Base-by-base conservation (phyloP, 495 filamentous ascomycete species). In the Talaromyces nanjingensis region DNA sequence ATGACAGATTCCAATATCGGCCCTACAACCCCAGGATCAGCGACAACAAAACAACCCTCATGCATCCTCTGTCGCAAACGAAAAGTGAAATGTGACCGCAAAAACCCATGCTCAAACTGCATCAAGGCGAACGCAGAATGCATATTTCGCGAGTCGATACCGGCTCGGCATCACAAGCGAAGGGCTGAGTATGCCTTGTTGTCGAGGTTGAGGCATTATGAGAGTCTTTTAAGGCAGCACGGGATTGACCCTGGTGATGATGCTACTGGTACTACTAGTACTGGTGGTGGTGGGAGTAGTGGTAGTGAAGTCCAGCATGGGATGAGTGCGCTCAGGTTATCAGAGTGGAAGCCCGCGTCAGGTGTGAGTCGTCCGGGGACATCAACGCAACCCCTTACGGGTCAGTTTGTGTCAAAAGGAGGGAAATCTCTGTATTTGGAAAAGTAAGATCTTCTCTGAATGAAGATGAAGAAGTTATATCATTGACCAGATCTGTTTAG, bases 61-160 rank as follows among this genome's bases (percentile, higher is more conserved):
- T 64, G 63, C 63, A 20, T 49, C 18, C 9, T 34, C 29, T 73
- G 71, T 55, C 63, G 66, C 60, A 63, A 65, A 24, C 59, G 71
- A 45, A 73, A 73, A 63, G 66, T 73, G 22, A 72, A 68, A 60
- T 73, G 71, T 65, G 71, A 73, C 66, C 63, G 64, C 57, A 63
- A 66, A 60, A 22, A 8, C 22, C 71, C 70, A 59, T 73, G 71
- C 64, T 61, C 64, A 20, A 63, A 53, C 29, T 73, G 71, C 57
- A 31, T 60, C 33, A 57, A 49, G 24, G n/a, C 31, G 0, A 33
- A 59, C 25, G 34, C 54, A 12, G 53, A 57, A 42, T 64, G 63
- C 55, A 37, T 59, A 9, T 60, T 59, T 47, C 53, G 16, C 27
- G 31, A 39, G 14, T 20, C 63, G 12, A 47, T 22, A 34, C 29